Percentiles rank a stretch among this genome's conserved stretches.
Conservation (phyloP, 1,284 basidiomycete species). For the Leccinum insigne region DNA sequence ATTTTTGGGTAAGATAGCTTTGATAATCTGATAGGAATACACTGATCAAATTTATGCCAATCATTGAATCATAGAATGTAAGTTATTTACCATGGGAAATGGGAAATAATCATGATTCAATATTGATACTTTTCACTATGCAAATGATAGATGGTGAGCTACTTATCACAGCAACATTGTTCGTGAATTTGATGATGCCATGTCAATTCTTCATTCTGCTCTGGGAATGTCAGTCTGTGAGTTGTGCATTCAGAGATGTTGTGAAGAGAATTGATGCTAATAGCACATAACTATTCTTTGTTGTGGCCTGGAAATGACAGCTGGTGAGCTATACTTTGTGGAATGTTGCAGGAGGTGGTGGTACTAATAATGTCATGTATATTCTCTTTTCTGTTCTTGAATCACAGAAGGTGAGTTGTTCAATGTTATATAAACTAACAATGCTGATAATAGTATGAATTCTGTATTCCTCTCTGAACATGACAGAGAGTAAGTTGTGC, state of each 20-base stretch:
- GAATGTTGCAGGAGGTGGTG: neutral
- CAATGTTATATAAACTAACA: neutral
- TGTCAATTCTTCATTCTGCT: neutral
- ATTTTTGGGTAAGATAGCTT: neutral
- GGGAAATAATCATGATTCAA: neutral
- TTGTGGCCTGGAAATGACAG: neutral
- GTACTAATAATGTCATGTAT: neutral
- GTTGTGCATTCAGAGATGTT: neutral
- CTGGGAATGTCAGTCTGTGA: neutral
- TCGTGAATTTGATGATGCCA: neutral
- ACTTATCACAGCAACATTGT: neutral
- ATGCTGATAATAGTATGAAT: neutral
- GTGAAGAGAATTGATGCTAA: too few species aligned
- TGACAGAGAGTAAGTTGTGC: neutral
- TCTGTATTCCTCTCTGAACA: neutral
- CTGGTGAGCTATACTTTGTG: neutral
- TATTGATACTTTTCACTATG: neutral
- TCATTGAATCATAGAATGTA: too few species aligned
- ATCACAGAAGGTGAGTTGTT: neutral
- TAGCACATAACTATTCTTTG: neutral
- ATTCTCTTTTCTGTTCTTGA: neutral
- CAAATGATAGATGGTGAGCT: neutral
- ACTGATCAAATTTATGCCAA: too few species aligned
- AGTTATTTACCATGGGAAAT: neutral
- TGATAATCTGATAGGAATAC: too few species aligned